Evolutionary conservation across 1,139 yeast species (phyloP).

Genomic region (Williopsis jadinii): DNA sequence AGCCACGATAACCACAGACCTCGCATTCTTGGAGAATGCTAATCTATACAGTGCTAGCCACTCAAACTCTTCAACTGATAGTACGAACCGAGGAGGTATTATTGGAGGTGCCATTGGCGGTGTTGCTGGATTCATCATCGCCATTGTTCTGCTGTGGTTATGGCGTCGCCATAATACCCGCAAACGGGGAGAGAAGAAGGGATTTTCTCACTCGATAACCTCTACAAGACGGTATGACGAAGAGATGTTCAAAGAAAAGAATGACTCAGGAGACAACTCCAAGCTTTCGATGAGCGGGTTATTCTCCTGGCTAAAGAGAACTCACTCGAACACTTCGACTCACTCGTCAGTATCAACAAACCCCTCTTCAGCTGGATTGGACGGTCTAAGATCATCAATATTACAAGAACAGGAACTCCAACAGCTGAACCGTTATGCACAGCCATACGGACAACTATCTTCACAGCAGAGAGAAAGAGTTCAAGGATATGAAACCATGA

Average conservation of each 20-base stretch:
- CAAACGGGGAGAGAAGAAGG: slow-evolving; percentile 7
- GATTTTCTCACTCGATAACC: slow-evolving; percentile 20
- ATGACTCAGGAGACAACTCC: not conserved
- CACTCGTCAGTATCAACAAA: not conserved
- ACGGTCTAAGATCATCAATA: slow-evolving; percentile 9
- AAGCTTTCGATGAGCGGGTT: no score
- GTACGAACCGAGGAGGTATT: slow-evolving; percentile 25
- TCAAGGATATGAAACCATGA: slow-evolving; percentile 1
- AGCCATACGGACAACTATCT: not conserved
- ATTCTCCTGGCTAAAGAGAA: no score
- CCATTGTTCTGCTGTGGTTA: slow-evolving; percentile 20
- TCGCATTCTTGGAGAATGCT: slow-evolving; percentile 15
- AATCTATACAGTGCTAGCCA: slow-evolving; percentile 4
- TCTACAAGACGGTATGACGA: slow-evolving; percentile 17
- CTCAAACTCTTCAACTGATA: not conserved
- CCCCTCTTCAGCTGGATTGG: slow-evolving; percentile 5
- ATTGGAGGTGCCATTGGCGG: slow-evolving; percentile 41
- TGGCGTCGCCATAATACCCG: slow-evolving; percentile 9
- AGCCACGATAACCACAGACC: slow-evolving; percentile 28
- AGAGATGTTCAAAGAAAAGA: not conserved
- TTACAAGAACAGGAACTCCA: slow-evolving; percentile 10
- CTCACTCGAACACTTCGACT: no score
- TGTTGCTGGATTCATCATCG: slow-evolving; percentile 29
- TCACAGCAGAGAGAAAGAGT: not conserved
- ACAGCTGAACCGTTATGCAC: slow-evolving; percentile 1